Base-by-base conservation (phyloP, 2,329 filamentous ascomycete species). In the Botrytis pseudocinerea region DNA sequence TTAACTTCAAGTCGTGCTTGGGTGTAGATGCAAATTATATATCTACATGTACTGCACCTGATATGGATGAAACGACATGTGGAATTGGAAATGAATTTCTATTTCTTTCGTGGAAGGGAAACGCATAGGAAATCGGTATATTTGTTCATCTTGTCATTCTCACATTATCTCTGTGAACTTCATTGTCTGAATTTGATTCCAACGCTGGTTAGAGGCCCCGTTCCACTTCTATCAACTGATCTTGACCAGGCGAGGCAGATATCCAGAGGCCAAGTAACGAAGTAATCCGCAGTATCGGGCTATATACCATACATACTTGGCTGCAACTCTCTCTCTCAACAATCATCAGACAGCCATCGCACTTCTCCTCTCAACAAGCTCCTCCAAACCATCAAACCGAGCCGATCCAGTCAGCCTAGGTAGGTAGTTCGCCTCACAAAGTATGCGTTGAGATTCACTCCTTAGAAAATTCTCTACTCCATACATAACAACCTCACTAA, bases 221-320 rank as follows among this genome's bases (percentile, higher is more conserved):
- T 25, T n/a, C 48, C 48, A 51, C 10, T 25, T 51, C 25, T 14
- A n/a, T 51, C 22, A 51, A n/a, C 22, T 48, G 22, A 25, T 5
- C 1, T 48, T 25, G 4, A 1, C 4, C 4, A n/a, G 1, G 10
- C 22, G 4, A 14, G n/a, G 4, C 0, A 51, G 22, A 10, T 20
- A 14, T 51, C 22, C 22, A 51, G 48, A 51, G 4, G 0, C n/a
- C 10, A n/a, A 51, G 9, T 0, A n/a, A 25, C 8, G 22, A 16
- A 48, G 46, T 4, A 48, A 12, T 9, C 46, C 22, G 9, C 22
- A 1, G 9, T 2, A 14, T 10, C 10, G 25, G 4, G 25, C 48
- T 6, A 14, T 51, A n/a, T 3, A 25, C 25, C 22, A 51, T n/a
- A 7, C 1, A 14, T 51, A 25, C 22, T 5, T n/a, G 5, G 2